phyloP scores from a whole-genome alignment of 1,139 yeast genomes.

The Suhomyces terraborum region DNA sequence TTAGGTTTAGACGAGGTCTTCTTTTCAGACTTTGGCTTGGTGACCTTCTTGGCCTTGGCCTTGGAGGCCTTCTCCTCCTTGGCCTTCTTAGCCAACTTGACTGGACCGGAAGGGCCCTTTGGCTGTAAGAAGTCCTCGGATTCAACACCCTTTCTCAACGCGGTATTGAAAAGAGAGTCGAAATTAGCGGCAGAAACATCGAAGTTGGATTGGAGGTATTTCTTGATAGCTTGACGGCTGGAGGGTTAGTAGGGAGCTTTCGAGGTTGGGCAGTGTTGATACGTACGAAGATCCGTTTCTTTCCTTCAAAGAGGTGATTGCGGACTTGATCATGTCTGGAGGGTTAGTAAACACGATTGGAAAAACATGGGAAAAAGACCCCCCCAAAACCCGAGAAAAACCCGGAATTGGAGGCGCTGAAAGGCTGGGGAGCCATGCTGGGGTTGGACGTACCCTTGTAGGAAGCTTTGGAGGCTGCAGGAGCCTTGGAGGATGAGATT shows the following conservation, averaged over 20 bases:
- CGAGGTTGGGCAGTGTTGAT: background rate
- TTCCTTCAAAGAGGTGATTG: constrained; percentile 70
- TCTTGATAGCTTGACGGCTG: constrained; percentile 75
- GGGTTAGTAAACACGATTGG: constrained; percentile 7
- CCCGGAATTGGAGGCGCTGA: background rate
- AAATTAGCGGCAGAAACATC: constrained; percentile 63
- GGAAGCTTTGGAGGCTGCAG: constrained; percentile 42
- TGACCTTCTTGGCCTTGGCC: constrained; percentile 15
- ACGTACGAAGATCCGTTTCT: constrained; percentile 79
- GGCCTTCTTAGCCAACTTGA: constrained; percentile 56
- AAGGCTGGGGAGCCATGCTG: background rate
- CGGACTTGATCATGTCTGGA: constrained; percentile 74
- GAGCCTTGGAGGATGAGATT: constrained; percentile 26
- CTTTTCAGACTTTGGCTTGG: constrained; percentile 21
- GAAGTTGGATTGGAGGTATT: constrained; percentile 65
- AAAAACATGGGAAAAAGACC: too few species aligned
- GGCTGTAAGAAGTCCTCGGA: constrained; percentile 81
- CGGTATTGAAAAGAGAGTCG: constrained; percentile 74
- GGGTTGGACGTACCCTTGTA: constrained; percentile 49
- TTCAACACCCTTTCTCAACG: constrained; percentile 80
- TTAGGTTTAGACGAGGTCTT: constrained; percentile 16
- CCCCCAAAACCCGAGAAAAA: too few species aligned
- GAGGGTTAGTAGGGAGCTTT: constrained; percentile 9
- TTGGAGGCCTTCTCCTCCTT: constrained; percentile 14
- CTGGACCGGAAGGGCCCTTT: constrained; percentile 82